phyloP scores from a whole-genome alignment of 2,329 filamentous ascomycete genomes.

The Tolypocladium amazonense region DNA sequence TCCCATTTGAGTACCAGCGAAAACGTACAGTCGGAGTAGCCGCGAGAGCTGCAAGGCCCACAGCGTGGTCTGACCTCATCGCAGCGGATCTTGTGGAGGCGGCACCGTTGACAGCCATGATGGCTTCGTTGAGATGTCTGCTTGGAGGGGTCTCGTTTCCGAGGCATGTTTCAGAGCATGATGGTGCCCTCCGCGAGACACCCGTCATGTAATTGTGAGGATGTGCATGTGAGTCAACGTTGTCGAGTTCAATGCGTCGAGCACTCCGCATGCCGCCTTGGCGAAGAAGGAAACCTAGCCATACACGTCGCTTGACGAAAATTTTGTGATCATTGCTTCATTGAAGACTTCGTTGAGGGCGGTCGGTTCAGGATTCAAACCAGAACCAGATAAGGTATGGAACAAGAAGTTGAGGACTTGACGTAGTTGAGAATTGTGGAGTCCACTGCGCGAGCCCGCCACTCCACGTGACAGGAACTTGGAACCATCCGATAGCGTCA shows the following conservation, averaged over 20 bases:
- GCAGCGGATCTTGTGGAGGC: conserved; percentile 12
- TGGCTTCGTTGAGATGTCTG: conserved; percentile 9
- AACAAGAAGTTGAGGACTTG: not conserved
- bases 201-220: not conserved
- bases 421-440: not conserved
- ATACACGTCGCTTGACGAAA: not conserved
- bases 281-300: not conserved
- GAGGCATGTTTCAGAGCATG: not conserved
- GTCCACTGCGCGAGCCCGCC: not conserved
- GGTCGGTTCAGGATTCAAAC: not conserved
- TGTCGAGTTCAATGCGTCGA: not conserved
- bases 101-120: conserved; percentile 13
- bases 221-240: not conserved
- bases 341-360: not conserved
- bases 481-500: not conserved
- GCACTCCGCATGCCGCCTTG: not conserved
- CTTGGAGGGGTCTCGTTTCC: conserved; percentile 3
- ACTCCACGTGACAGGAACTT: not conserved
- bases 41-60: conserved; percentile 9
- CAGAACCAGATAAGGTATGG: not conserved
- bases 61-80: conserved; percentile 11
- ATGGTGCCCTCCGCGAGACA: not conserved
- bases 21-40: conserved; percentile 7
- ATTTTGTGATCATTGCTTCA: not conserved
- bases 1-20: conserved; percentile 14